phyloP scores from a whole-genome alignment of 345 rosid species.

The Kernera saxatilis region DNA sequence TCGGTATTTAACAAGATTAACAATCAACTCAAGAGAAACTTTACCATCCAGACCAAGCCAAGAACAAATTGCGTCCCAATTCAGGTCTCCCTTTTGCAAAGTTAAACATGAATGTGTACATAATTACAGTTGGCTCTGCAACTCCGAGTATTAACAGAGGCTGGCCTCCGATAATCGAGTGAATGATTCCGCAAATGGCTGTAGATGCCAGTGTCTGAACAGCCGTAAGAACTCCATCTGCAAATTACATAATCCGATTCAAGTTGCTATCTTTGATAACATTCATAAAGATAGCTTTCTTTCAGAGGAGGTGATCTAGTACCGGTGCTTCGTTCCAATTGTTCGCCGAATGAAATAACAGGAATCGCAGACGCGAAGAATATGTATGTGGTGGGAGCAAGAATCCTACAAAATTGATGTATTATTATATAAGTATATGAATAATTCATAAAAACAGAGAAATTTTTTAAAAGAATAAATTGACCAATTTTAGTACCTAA shows the following conservation, averaged over 20 bases:
- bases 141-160: slow-evolving; percentile 92
- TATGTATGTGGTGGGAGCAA: slow-evolving; percentile 96
- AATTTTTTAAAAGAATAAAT: not conserved
- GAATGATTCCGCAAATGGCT: slow-evolving; percentile 77
- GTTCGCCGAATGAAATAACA: slow-evolving; percentile 96
- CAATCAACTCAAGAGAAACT: not conserved
- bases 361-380: slow-evolving; percentile 98
- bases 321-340: slow-evolving; percentile 91
- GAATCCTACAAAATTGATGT: slow-evolving; percentile 48
- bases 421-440: not conserved
- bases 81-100: slow-evolving; percentile 83
- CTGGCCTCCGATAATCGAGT: slow-evolving; percentile 91
- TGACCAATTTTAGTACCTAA: slow-evolving; percentile 39
- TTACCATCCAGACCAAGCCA: slow-evolving; percentile 94
- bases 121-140: slow-evolving; percentile 96
- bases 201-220: slow-evolving; percentile 95
- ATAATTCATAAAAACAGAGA: not conserved
- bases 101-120: slow-evolving; percentile 94
- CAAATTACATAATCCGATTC: not conserved
- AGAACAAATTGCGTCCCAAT: slow-evolving; percentile 74
- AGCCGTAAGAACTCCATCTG: slow-evolving; percentile 88
- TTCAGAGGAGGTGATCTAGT: not conserved
- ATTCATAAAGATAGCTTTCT: not conserved
- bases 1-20: not conserved
- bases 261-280: not conserved